Base-by-base conservation (phyloP, 2,329 filamentous ascomycete species). In the Stemphylium vesicarium region DNA sequence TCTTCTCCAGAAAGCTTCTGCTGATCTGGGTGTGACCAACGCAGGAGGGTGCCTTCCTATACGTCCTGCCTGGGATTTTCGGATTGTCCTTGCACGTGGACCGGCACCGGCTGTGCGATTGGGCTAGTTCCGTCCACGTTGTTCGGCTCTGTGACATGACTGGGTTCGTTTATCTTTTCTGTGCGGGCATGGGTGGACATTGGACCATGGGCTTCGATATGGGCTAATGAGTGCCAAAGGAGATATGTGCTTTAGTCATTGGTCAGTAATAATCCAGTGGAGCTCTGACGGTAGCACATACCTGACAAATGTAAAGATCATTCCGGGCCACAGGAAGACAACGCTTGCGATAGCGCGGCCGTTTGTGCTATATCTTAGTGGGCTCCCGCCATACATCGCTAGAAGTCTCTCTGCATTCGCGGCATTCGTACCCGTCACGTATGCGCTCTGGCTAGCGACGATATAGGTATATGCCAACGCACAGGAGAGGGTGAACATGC, bases 281-380 rank as follows among this genome's bases (percentile, higher is more conserved):
- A 9, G 10, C 3, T 33, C 13, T 6, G 35, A 31, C 7, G 10
- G 6, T 35, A 24, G 22, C 4, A 53, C 59, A 40, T 58, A 80
- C 79, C 78, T 81, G 5, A 77, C 76, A 50, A 82, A 75, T 0
- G 82, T 81, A 13, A 74, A 77, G 1, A 83, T 53, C 63, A 79
- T 78, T 0, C 83, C 84, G 0, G 79, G 72, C 83, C 84, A 86
- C 13, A 81, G 62, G 18, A 85, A 79, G 0, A 84, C 81, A 3
- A 81, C 77, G 35, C 80, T 79, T 1, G 81, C 81, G 49, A 85
- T 66, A 8, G 79, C 81, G 9, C 81, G 72, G 1, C 77, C 77
- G 52, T 84, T 85, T 15, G 81, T 67, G 16, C 77, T 70, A 60
- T 85, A 85, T 32, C 66, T 66, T 36, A 80, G 50, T 8, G 77